phyloP scores from a whole-genome alignment of 2,329 filamentous ascomycete species.

The Ambrosiella cleistominuta region DNA sequence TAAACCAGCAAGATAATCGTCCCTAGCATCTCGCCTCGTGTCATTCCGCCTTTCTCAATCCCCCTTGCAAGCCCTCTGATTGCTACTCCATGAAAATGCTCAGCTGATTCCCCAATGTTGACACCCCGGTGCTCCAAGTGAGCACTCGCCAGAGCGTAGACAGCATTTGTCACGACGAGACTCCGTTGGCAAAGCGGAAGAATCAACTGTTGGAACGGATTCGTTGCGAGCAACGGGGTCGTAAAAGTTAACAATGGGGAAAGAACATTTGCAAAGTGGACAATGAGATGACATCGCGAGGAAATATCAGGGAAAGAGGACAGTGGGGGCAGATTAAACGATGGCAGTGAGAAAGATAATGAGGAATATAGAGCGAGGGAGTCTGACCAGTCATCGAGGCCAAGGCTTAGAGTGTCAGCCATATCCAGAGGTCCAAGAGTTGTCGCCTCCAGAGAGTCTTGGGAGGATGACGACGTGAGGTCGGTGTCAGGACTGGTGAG shows the following conservation, averaged over 20 bases:
- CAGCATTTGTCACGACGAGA: constrained; percentile 55
- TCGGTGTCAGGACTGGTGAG: too few relatives aligned
- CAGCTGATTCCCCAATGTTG: constrained; percentile 34
- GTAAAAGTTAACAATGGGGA: constrained; percentile 48
- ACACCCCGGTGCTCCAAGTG: constrained; percentile 55
- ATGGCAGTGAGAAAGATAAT: not conserved
- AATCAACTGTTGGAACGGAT: constrained; percentile 45
- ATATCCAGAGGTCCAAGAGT: not conserved
- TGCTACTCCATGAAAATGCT: constrained; percentile 42
- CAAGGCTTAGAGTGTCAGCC: too few relatives aligned
- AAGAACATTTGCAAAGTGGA: constrained; percentile 46
- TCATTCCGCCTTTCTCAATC: constrained; percentile 34
- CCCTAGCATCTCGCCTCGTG: constrained; percentile 39
- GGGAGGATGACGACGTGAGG: too few relatives aligned
- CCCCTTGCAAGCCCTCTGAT: constrained; percentile 35
- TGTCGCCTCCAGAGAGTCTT: not conserved
- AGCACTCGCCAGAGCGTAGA: constrained; percentile 68
- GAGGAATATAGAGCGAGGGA: not conserved
- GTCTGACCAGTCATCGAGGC: too few relatives aligned
- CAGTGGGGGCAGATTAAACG: constrained; percentile 33
- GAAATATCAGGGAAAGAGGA: constrained; percentile 37
- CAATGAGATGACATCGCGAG: constrained; percentile 37
- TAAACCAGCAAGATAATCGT: constrained; percentile 45
- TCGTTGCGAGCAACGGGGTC: constrained; percentile 29
- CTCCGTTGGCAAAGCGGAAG: constrained; percentile 40